Evolutionary conservation across 257 asterid species (phyloP), one percentile per base, ranked within the genome.

Genomic region (Salvia rosmarinus): DNA sequence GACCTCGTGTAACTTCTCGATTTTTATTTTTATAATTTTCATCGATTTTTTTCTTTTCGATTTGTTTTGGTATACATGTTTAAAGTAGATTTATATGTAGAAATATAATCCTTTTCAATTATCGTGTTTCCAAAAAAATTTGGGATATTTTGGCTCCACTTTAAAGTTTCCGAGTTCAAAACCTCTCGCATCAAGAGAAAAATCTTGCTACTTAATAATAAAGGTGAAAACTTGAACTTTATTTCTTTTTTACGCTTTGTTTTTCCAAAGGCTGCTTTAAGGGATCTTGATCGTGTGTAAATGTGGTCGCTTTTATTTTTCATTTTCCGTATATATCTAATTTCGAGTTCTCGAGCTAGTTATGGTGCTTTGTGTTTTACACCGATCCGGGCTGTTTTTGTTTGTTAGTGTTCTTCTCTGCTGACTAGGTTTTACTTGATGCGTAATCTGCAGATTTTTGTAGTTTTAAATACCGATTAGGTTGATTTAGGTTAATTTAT

Each of bases 261-360:
- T 37, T 13, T 44, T 42, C 49, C 21, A 57, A 46, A 65, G 21
- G 67, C 30, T 10, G 2, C 52, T 60, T 23, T 34, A 0, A 14
- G 59, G 59, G 73, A 76, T 83, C 80, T 74, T 76, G 85, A 84
- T 81, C 84, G 82, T 51, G 12, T 47, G 25, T 37, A 39, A 19
- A n/a, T 65, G 25, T 67, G 43, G 39, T 46, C 61, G 47, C n/a
- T 50, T 56, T 70, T 57, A 16, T 43, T 60, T 25, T 25, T 25
- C 30, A 25, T 25, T 25, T 55, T 71, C 58, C 64, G 35, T 20
- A 44, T 23, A 17, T 68, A 20, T 72, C 40, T 40, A 11, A 12
- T 51, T 69, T 40, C 43, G 30, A 52, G 47, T 52, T 34, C 54
- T 71, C 19, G 17, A 51, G 20, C 67, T 4, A 39, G 57, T 32